These are phyloP conservation scores for Melampsora occidentalis DNA, from an alignment of 1,284 basidiomycete species.

Conservation along the genomic window DNA sequence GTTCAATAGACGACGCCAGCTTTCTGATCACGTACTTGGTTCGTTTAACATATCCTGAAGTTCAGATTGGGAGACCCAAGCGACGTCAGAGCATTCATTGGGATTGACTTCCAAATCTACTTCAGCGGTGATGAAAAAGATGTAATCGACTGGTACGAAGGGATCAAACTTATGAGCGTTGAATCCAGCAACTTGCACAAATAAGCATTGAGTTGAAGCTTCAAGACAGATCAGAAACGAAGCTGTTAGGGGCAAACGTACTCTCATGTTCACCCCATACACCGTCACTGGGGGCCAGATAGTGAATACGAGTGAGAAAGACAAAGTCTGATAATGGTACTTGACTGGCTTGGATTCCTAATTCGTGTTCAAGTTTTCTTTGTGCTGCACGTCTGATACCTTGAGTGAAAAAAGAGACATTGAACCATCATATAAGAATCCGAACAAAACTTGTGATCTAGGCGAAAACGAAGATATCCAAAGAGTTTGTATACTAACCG, in stretches of 20 bases:
- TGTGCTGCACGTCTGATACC: slow-evolving; percentile 81
- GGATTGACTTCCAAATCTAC: slow-evolving; percentile 78
- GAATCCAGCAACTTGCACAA: background rate
- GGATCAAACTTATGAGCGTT: background rate
- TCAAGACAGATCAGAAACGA: slow-evolving; percentile 5
- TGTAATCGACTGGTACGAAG: slow-evolving; percentile 79
- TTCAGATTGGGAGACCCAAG: slow-evolving; percentile 87
- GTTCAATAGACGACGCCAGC: background rate
- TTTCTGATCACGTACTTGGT: slow-evolving; percentile 59
- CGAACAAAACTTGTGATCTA: background rate
- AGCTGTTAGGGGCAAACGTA: slow-evolving; percentile 55
- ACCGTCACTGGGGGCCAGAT: slow-evolving; percentile 87
- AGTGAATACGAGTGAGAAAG: slow-evolving; percentile 95
- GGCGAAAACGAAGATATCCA: background rate
- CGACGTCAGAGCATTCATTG: slow-evolving; percentile 89
- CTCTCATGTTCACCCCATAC: slow-evolving; percentile 99
- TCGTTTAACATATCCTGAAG: slow-evolving; percentile 86
- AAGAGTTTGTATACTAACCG: slow-evolving; percentile 56
- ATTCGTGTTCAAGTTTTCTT: slow-evolving; percentile 92
- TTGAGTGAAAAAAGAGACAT: slow-evolving; percentile 42
- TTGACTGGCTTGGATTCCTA: slow-evolving; percentile 73
- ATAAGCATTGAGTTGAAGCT: background rate
- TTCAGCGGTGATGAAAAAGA: slow-evolving; percentile 86
- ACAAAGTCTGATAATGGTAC: slow-evolving; percentile 84
- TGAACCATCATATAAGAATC: background rate